Evolutionary conservation across 345 rosid genomes (phyloP), one percentile per base, ranked within the genome.

Genomic region (Ceriops zippeliana): DNA sequence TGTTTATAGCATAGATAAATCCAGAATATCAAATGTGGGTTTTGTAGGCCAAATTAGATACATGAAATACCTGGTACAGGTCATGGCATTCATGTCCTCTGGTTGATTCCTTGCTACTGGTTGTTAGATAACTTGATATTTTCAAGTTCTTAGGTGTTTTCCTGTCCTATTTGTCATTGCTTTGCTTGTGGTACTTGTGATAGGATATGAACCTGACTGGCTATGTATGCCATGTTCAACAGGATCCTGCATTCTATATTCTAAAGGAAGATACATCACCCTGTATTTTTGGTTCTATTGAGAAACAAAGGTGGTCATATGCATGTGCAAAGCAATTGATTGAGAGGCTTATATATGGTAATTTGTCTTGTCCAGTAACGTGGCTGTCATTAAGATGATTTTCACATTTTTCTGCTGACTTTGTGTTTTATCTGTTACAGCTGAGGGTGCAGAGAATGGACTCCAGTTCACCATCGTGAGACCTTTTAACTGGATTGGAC

Each of bases 401-500:
- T 19, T 52, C 11, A 46, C 70, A 21, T 30, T 4, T 4, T 59
- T 11, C 58, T 61, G 17, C 59, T 76, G 47, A 71, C 56, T 61
- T 32, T 24, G 1, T 54, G 22, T 67, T 4, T 17, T 5, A 42
- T 74, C 35, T 22, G 67, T 73, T 22, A 53, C 84, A 95, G 99
- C 96, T 65, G 99, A 95, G 88, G 99, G 98, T 66, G 98, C 97
- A 9, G 99, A 95, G 85, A 95, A 91, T 80, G 96, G 82, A 54
- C 95, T 95, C 0, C 82, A 88, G 81, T 95, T 95, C 86, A 95
- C 96, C 62, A 91, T 95, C 70, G 98, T 95, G 74, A 90, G 99
- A 70, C 99, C 99, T 30, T 95, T 95, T 65, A 95, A 95, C 87
- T 95, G 99, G 99, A 95, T 95, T 86, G 99, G 99, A 76, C 97